Base-by-base conservation (phyloP, 129 eudicot species). In the Sambucus nigra region DNA sequence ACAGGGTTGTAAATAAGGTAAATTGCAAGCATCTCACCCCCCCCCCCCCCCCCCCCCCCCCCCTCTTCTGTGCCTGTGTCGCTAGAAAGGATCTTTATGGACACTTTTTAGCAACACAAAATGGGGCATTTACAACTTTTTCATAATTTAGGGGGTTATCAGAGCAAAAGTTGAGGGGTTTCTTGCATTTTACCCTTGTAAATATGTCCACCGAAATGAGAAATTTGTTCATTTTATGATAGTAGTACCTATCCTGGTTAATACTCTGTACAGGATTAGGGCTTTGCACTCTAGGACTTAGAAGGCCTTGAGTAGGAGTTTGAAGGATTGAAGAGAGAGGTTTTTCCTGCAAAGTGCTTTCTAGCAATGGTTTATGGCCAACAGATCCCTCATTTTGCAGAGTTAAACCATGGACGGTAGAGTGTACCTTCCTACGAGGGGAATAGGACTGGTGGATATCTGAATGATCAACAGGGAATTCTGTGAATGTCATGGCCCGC, bases 171-270 rank as follows among this genome's bases (percentile, higher is more conserved):
- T n/a, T n/a, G n/a, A n/a, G n/a, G n/a, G n/a, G n/a, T n/a, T n/a
- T n/a, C n/a, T n/a, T n/a, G n/a, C n/a, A n/a, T n/a, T n/a, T n/a
- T n/a, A n/a, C n/a, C n/a, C n/a, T n/a, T n/a, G n/a, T n/a, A n/a
- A n/a, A n/a, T n/a, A n/a, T n/a, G n/a, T n/a, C n/a, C n/a, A n/a
- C n/a, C n/a, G n/a, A n/a, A n/a, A n/a, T n/a, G n/a, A n/a, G n/a
- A n/a, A n/a, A n/a, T n/a, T n/a, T n/a, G n/a, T n/a, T n/a, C n/a
- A n/a, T n/a, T n/a, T n/a, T n/a, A n/a, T n/a, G n/a, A n/a, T n/a
- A 18, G 9, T 60, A 23, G 42, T 78, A 78, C 84, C 80, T 69
- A 50, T 73, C 70, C 29, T 48, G 60, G 29, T 49, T 61, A 9
- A 11, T 29, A 61, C 47, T 33, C 26, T 40, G 24, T 18, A 53